Conservation (phyloP, 768 basidiomycete species). For the Leccinum olivaceopallidum region DNA sequence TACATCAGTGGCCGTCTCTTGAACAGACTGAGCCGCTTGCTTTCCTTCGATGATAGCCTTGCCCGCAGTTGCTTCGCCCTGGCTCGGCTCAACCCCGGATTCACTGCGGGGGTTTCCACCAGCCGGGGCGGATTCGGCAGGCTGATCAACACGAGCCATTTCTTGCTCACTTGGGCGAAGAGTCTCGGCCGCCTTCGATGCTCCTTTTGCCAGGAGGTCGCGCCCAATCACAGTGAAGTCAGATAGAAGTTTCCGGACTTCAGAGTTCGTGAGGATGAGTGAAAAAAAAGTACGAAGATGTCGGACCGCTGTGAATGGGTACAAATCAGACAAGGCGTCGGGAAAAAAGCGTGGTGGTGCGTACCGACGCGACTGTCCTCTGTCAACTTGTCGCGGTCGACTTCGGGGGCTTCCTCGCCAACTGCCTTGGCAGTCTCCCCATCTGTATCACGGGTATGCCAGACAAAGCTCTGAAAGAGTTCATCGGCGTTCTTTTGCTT, state of each 20-base stretch:
- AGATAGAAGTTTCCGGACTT: constrained; percentile 84
- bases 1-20: constrained; percentile 5
- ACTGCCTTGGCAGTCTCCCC: constrained; percentile 41
- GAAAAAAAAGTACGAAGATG: constrained; percentile 88
- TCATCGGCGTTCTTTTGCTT: constrained; percentile 87
- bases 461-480: constrained; percentile 88
- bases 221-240: constrained; percentile 80
- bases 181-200: constrained; percentile 65
- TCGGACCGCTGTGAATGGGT: constrained; percentile 56
- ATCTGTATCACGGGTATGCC: constrained; percentile 63
- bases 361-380: constrained; percentile 65
- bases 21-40: constrained; percentile 14
- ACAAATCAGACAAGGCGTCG: constrained; percentile 8
- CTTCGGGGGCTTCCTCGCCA: constrained; percentile 42
- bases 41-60: constrained; percentile 25
- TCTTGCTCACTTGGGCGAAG: constrained; percentile 66
- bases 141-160: constrained; percentile 65
- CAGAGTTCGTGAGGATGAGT: constrained; percentile 90
- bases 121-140: constrained; percentile 51
- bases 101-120: constrained; percentile 40
- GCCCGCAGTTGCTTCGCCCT: constrained; percentile 32
- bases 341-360: constrained; percentile 8
- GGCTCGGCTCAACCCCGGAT: constrained; percentile 31
- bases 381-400: constrained; percentile 53
- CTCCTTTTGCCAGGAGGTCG: constrained; percentile 77